These are phyloP conservation scores for Ophiosphaerella herpotricha DNA, from an alignment of 2,329 filamentous ascomycete genomes.

Conservation along the genomic window DNA sequence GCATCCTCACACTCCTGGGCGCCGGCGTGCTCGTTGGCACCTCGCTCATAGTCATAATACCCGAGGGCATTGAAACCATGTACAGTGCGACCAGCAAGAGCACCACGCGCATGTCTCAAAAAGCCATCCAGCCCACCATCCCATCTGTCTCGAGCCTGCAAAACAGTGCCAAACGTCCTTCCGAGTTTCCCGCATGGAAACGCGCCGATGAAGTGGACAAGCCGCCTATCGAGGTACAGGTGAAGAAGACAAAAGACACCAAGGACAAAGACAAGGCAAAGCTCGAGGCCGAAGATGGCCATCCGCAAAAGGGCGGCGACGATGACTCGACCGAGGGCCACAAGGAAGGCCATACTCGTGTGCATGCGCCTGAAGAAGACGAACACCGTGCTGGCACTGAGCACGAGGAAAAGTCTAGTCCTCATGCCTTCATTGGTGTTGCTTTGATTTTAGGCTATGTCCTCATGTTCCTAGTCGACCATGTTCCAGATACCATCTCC, in stretches of 20 bases:
- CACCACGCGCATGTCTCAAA: slow-evolving; percentile 27
- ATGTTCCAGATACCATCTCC: slow-evolving; percentile 40
- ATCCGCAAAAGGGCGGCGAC: slow-evolving; percentile 43
- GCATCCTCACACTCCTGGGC: slow-evolving; percentile 87
- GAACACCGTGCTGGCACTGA: slow-evolving; percentile 51
- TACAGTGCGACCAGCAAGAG: slow-evolving; percentile 59
- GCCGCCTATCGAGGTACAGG: slow-evolving; percentile 21
- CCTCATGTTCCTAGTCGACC: slow-evolving; percentile 94
- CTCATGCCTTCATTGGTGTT: slow-evolving; percentile 81
- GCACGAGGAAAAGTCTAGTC: slow-evolving; percentile 49
- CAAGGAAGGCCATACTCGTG: slow-evolving; percentile 43
- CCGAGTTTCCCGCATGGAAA: slow-evolving; percentile 26
- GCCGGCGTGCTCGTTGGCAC: slow-evolving; percentile 95
- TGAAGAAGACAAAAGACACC: slow-evolving; percentile 27
- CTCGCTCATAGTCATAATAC: slow-evolving; percentile 94
- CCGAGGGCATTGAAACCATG: slow-evolving; percentile 91
- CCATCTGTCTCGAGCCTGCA: slow-evolving; percentile 32
- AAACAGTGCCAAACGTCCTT: slow-evolving; percentile 27
- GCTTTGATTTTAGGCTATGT: slow-evolving; percentile 88
- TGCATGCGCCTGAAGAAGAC: slow-evolving; percentile 35
- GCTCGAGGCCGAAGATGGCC: slow-evolving; percentile 20
- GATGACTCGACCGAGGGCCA: slow-evolving; percentile 46
- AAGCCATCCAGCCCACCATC: slow-evolving; percentile 28
- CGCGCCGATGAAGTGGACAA: slow-evolving; percentile 25
- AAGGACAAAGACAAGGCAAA: slow-evolving; percentile 32